Evolutionary conservation across 345 rosid species (phyloP).

Genomic region (Euphorbia pulcherrima): DNA sequence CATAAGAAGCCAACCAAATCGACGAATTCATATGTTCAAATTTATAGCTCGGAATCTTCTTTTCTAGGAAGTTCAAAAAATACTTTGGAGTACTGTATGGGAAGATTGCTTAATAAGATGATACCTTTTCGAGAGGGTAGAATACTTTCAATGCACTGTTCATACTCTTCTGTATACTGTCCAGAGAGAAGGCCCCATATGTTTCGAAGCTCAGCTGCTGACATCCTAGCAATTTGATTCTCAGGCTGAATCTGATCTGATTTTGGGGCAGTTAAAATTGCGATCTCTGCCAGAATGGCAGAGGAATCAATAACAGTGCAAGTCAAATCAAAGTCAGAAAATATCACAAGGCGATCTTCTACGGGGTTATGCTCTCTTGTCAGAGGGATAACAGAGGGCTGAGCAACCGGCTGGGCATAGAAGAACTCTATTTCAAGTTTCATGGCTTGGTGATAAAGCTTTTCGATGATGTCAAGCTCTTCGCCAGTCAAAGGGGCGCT

Average conservation of each 20-base stretch:
- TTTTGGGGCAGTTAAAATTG: conserved; percentile 83
- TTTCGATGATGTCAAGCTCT: conserved; percentile 85
- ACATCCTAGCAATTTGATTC: conserved; percentile 54
- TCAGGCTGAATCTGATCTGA: conserved; percentile 56
- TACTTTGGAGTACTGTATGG: background rate
- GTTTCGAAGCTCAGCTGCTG: conserved; percentile 71
- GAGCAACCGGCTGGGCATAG: conserved; percentile 65
- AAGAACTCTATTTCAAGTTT: conserved; percentile 95
- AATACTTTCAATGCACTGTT: conserved; percentile 79
- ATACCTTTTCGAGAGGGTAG: conserved; percentile 62
- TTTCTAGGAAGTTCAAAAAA: background rate
- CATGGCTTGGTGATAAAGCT: conserved; percentile 94
- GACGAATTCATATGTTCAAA: conserved; percentile 3
- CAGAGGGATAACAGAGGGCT: conserved; percentile 73
- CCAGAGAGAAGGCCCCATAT: conserved; percentile 71
- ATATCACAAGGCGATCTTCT: conserved; percentile 55
- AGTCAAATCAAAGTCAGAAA: conserved; percentile 95
- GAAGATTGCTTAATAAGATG: background rate
- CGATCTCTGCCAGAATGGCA: conserved; percentile 92
- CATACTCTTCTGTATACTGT: conserved; percentile 82
- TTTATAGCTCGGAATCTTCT: background rate
- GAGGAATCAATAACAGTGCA: conserved; percentile 94
- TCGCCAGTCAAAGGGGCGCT: conserved; percentile 92
- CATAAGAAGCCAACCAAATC: conserved; percentile 10
- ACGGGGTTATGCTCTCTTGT: conserved; percentile 48